Evolutionary conservation across 73 alveolate genomes (phyloP), one percentile per base, ranked within the genome.

Genomic region (Urostyla sp.): DNA sequence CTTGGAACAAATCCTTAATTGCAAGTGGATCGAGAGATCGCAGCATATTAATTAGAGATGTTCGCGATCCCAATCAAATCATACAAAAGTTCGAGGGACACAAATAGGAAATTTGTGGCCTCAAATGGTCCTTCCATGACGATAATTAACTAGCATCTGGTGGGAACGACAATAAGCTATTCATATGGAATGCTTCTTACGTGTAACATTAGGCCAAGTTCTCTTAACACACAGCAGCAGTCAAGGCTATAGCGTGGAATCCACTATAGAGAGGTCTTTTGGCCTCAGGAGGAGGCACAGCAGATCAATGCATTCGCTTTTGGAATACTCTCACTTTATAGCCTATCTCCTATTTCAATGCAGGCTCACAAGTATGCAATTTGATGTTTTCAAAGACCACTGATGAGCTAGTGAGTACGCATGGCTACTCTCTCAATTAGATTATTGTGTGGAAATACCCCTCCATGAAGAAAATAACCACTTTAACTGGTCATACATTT

Each of bases 221-320:
- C 18, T 85, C 73, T 72, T 86, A 94, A 30, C 99, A 98, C 82
- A 87, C 87, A 66, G 99, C 99, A 3, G 99, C 99, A 4, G 99
- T 98, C 10, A 97, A 96, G 69, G 99, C 99, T 23, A 72, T 98
- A 40, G 95, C 96, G n/a, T 98, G 99, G 99, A 93, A 98, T 67
- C 99, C 99, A 2, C 93, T 96, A 97, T 89, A 92, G 75, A 90
- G 95, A 24, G 89, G 90, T 56, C 87, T 98, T 23, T 87, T 98
- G 21, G 99, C 99, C 0, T 85, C 99, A 8, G 99, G 99, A 5
- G 99, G 99, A 34, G 99, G 99, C 27, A 91, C 98, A 15, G 91
- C 94, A 66, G 99, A 98, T 72, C 85, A 96, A 80, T 86, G 84
- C 80, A 93, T 97, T n/a, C 75, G 96, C 21, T 90, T 97, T 75